Conservation (phyloP, 1,139 yeast species). For the Tardiomyces depauwii region DNA sequence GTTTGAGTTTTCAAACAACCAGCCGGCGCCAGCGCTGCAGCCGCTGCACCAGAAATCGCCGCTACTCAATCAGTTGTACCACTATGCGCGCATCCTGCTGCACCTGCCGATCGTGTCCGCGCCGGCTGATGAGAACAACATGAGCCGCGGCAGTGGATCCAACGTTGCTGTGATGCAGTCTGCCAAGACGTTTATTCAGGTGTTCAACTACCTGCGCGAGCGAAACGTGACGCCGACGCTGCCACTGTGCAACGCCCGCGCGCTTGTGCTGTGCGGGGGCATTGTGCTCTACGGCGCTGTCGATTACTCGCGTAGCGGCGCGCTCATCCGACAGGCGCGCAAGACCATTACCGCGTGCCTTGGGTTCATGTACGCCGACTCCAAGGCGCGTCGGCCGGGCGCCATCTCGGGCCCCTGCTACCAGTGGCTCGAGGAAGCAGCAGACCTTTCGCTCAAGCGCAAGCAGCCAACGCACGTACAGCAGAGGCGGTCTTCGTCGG, state of each 20-base stretch:
- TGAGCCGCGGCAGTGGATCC: slow-evolving; percentile 38
- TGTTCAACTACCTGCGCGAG: slow-evolving; percentile 40
- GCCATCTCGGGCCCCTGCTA: slow-evolving; percentile 13
- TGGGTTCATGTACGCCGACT: slow-evolving; percentile 12
- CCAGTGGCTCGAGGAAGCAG: slow-evolving; percentile 16
- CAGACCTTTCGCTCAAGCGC: slow-evolving; percentile 14
- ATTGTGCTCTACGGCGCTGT: slow-evolving; percentile 69
- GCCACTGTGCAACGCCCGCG: slow-evolving; percentile 61
- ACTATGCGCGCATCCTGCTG: slow-evolving; percentile 68
- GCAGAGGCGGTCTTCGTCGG: neutral
- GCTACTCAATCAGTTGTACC: slow-evolving; percentile 53
- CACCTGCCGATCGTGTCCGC: slow-evolving; percentile 65
- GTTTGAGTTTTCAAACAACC: slow-evolving; percentile 59
- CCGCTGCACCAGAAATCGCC: slow-evolving; percentile 43
- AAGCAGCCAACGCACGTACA: neutral
- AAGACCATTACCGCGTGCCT: slow-evolving; percentile 19
- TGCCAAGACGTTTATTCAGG: slow-evolving; percentile 52
- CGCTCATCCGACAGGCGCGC: slow-evolving; percentile 60
- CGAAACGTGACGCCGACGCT: slow-evolving; percentile 38
- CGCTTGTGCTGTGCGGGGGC: slow-evolving; percentile 55
- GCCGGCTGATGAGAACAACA: slow-evolving; percentile 9
- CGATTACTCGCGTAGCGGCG: slow-evolving; percentile 78
- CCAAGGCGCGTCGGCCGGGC: slow-evolving; percentile 18
- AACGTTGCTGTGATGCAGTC: slow-evolving; percentile 68
- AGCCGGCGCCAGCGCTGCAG: slow-evolving; percentile 30